Percentiles rank a stretch among this genome's conserved stretches.
These are phyloP conservation scores for Pseudogymnoascus destructans DNA, from an alignment of 2,329 filamentous ascomycete genomes.

Conservation along the genomic window DNA sequence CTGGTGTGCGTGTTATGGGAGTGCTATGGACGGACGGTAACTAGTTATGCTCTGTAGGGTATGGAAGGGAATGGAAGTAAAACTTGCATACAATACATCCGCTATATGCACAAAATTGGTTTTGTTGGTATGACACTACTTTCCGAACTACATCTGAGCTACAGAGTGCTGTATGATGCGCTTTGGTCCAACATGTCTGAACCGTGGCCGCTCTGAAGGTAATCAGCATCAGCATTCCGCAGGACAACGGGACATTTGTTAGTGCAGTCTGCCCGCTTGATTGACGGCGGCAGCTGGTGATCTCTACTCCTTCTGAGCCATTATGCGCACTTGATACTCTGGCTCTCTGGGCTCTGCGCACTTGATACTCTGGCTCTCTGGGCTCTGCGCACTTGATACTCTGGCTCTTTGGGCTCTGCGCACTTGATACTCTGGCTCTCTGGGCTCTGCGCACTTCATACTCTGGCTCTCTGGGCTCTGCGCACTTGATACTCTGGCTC, in stretches of 20 bases:
- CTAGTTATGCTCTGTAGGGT: not conserved
- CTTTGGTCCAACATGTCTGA: not conserved
- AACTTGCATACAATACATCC: not conserved
- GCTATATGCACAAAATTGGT: not conserved
- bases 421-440: too few relatives aligned
- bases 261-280: conserved; percentile 6
- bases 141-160: not conserved
- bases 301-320: not conserved
- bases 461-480: too few relatives aligned
- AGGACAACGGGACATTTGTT: not conserved
- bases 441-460: too few relatives aligned
- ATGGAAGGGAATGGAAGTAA: not conserved
- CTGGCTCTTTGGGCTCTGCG: too few relatives aligned
- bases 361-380: too few relatives aligned
- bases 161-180: conserved; percentile 2
- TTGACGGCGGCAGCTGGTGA: conserved; percentile 7
- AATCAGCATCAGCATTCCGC: too few relatives aligned
- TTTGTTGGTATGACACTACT: not conserved
- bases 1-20: not conserved
- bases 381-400: too few relatives aligned
- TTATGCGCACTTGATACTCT: not conserved
- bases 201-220: too few relatives aligned
- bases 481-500: not conserved
- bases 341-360: too few relatives aligned
- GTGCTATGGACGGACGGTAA: not conserved